Evolutionary conservation across 441 rosid species (phyloP).

Genomic region (Eutrema salsugineum): DNA sequence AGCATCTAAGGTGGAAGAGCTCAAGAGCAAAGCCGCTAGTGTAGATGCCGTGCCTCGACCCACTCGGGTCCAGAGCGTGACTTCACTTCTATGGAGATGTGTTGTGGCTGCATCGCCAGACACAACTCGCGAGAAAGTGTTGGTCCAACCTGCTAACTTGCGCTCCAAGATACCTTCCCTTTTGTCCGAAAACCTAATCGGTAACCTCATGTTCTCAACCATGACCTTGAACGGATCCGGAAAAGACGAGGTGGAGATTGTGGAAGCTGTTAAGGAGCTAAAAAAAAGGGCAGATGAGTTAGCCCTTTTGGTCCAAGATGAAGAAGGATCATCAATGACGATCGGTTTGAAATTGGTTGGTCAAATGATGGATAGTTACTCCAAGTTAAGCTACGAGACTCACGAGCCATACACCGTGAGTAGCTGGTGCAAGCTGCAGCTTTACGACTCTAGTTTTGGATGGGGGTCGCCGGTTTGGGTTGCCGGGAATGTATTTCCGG

Average conservation of each 20-base stretch:
- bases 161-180: neutral
- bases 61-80: constrained; percentile 7
- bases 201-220: neutral
- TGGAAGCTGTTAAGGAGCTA: neutral
- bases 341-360: neutral
- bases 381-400: neutral
- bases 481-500: neutral
- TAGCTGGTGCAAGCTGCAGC: neutral
- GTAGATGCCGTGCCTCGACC: neutral
- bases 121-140: neutral
- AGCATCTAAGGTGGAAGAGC: neutral
- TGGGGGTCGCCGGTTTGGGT: constrained; percentile 8
- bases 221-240: neutral
- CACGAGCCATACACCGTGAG: neutral
- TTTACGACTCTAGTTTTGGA: constrained; percentile 4
- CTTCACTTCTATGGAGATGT: neutral
- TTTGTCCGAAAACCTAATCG: neutral
- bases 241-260: neutral
- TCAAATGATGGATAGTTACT: neutral
- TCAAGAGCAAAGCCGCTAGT: neutral
- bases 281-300: neutral
- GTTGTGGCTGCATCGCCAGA: neutral
- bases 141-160: neutral
- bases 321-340: neutral
- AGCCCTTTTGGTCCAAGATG: neutral